phyloP scores from a whole-genome alignment of 495 filamentous ascomycete species.

The Aspergillus carlsbadensis region DNA sequence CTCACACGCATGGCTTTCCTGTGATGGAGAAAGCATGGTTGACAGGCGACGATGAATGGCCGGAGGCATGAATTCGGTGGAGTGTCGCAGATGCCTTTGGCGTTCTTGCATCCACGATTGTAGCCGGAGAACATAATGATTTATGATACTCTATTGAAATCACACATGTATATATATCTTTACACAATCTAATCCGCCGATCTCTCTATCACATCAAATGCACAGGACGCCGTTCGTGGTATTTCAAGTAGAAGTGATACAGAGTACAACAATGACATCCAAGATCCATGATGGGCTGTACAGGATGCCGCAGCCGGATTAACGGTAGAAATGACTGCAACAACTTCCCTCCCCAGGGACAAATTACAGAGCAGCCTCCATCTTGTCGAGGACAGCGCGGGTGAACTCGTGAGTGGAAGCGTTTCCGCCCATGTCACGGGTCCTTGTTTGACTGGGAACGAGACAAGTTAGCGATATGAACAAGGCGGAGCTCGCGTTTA shows the following conservation, averaged over 20 bases:
- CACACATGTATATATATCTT: conserved; percentile 22
- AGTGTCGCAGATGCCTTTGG: neutral
- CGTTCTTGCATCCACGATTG: neutral
- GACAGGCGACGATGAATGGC: too few relatives aligned
- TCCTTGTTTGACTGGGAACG: conserved; percentile 68
- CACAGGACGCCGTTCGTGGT: conserved; percentile 28
- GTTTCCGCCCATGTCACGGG: conserved; percentile 91
- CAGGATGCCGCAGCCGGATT: conserved; percentile 13
- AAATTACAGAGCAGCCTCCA: conserved; percentile 66
- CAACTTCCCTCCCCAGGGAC: conserved; percentile 12
- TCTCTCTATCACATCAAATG: conserved; percentile 30
- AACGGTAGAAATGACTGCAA: conserved; percentile 24
- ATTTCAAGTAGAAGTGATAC: conserved; percentile 35
- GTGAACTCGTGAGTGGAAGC: conserved; percentile 93
- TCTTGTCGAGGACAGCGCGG: conserved; percentile 84
- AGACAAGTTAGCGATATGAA: conserved; percentile 19
- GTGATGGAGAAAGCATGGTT: too few relatives aligned
- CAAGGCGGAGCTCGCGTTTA: conserved; percentile 43
- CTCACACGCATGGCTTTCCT: too few relatives aligned
- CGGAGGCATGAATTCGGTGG: neutral
- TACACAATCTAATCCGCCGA: conserved; percentile 21
- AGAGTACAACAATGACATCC: conserved; percentile 24
- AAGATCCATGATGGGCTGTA: conserved; percentile 12
- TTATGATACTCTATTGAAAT: conserved; percentile 14
- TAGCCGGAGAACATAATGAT: neutral